Evolutionary conservation across 345 rosid genomes (phyloP).

Genomic region (Brassica rapa): DNA sequence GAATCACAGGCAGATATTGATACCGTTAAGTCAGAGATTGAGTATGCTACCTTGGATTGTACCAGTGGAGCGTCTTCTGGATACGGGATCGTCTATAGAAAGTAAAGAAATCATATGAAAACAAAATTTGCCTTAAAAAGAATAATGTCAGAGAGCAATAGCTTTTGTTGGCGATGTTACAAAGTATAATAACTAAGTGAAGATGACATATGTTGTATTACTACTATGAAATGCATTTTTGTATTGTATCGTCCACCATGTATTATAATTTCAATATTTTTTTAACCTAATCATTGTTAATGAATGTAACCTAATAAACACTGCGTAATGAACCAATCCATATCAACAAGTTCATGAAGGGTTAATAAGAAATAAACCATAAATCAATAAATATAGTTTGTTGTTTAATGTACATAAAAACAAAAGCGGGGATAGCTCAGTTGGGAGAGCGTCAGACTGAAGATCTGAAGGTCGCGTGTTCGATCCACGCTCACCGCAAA

Average conservation of each 20-base stretch:
- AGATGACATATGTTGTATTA: not conserved
- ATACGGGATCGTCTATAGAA: slow-evolving; percentile 62
- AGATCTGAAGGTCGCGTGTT: slow-evolving; percentile 77
- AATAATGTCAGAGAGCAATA: slow-evolving; percentile 35
- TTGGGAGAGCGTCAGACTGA: slow-evolving; percentile 94
- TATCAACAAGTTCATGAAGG: not conserved
- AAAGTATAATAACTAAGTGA: slow-evolving; percentile 11
- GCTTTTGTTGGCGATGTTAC: slow-evolving; percentile 27
- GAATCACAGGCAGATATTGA: slow-evolving; percentile 21
- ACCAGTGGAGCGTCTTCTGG: slow-evolving; percentile 49
- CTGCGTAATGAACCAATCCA: not conserved
- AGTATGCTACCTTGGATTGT: slow-evolving; percentile 53
- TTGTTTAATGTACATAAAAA: too few species aligned
- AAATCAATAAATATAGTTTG: too few species aligned
- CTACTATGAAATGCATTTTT: slow-evolving; percentile 9
- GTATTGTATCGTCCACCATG: slow-evolving; percentile 20
- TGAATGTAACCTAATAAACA: not conserved
- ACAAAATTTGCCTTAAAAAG: not conserved
- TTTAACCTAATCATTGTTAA: slow-evolving; percentile 16
- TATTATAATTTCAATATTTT: not conserved
- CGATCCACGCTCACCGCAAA: slow-evolving; percentile 74
- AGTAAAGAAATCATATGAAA: slow-evolving; percentile 26
- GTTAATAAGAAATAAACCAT: not conserved
- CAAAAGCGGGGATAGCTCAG: slow-evolving; percentile 80
- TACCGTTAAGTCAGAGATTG: slow-evolving; percentile 27